These are phyloP conservation scores for Kalaharituber pfeilii DNA, from an alignment of 2,329 filamentous ascomycete species.

Conservation along the genomic window DNA sequence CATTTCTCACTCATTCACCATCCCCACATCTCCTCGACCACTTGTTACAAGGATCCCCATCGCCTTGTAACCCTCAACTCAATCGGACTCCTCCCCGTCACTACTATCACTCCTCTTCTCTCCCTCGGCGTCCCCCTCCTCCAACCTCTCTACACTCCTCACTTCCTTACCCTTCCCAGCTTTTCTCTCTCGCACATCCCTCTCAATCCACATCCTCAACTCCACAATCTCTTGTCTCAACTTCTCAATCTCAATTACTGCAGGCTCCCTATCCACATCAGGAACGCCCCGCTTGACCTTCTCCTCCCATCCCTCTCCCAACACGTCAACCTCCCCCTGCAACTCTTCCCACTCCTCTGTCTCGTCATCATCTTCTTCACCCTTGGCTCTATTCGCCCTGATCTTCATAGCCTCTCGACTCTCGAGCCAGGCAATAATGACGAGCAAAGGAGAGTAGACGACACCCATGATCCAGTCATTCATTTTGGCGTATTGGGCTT, in stretches of 20 bases:
- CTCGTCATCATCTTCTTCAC: conserved; percentile 78
- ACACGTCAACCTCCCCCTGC: conserved; percentile 53
- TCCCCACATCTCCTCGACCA: no score
- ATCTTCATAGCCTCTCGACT: conserved; percentile 48
- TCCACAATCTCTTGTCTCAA: conserved; percentile 2
- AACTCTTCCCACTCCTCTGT: conserved; percentile 90
- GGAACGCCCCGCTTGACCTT: conserved; percentile 57
- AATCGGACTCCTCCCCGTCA: no score
- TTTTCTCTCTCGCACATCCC: background rate
- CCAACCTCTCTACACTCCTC: no score
- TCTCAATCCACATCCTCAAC: background rate
- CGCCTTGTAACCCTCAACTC: no score
- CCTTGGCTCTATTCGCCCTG: conserved; percentile 52
- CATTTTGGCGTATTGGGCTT: conserved; percentile 52
- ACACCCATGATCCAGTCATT: conserved; percentile 80
- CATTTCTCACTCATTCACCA: no score
- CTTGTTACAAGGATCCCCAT: no score
- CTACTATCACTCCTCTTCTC: no score
- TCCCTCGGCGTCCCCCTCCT: no score
- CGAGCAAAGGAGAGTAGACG: conserved; percentile 67
- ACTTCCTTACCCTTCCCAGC: no score
- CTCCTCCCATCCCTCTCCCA: conserved; percentile 71
- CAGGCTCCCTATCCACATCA: conserved; percentile 58
- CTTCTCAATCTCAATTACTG: background rate
- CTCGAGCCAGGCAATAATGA: conserved; percentile 61